These are phyloP conservation scores for Clitoria ternatea DNA, from an alignment of 306 rosid species.

Conservation along the genomic window DNA sequence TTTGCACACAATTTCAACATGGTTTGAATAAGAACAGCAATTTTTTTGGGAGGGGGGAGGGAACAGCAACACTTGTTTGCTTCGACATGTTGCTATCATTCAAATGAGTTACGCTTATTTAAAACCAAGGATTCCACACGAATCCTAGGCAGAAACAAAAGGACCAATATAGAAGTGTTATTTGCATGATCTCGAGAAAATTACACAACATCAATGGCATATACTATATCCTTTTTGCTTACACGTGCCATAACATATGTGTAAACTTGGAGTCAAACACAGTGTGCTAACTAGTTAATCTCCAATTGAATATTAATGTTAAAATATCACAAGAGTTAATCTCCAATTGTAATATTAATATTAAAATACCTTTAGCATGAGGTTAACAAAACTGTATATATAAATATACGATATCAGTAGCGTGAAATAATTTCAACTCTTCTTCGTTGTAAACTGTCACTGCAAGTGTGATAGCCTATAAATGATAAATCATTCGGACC, in stretches of 20 bases:
- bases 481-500: neutral
- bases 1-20: slow-evolving; percentile 6
- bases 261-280: slow-evolving; percentile 3
- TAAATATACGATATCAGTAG: neutral
- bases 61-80: neutral
- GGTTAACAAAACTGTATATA: too few relatives aligned
- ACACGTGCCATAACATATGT: neutral
- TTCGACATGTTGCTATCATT: neutral
- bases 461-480: neutral
- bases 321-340: neutral
- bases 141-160: neutral
- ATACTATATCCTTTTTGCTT: neutral
- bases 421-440: neutral
- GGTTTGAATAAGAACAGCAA: slow-evolving; percentile 7
- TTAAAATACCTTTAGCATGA: too few relatives aligned
- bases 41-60: neutral
- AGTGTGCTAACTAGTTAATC: neutral
- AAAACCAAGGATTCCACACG: neutral
- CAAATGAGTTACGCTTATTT: neutral
- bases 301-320: neutral
- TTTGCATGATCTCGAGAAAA: neutral
- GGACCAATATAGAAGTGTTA: neutral
- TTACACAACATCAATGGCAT: neutral
- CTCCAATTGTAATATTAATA: too few relatives aligned
- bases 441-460: neutral